Evolutionary conservation across 495 filamentous ascomycete species (phyloP).

Genomic region (Penicillium paxilli): DNA sequence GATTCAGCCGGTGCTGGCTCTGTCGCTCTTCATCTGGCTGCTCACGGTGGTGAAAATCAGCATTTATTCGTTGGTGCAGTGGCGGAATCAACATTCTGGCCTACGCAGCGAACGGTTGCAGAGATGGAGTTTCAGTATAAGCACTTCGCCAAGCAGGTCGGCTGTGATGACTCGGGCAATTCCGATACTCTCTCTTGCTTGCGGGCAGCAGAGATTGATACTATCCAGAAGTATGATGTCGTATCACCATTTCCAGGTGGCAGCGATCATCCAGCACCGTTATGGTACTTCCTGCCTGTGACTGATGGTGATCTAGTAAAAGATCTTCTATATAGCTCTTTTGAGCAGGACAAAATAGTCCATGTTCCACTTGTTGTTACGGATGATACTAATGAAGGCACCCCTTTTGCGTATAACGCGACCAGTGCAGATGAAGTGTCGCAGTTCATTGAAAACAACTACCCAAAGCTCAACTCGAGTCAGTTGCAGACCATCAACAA

Average conservation of each 20-base stretch:
- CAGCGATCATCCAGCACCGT: slow-evolving; percentile 32
- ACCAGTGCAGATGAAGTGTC: slow-evolving; percentile 42
- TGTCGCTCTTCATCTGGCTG: slow-evolving; percentile 63
- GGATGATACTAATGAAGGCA: slow-evolving; percentile 67
- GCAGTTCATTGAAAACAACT: slow-evolving; percentile 61
- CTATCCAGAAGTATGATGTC: slow-evolving; percentile 50
- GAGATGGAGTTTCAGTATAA: slow-evolving; percentile 65
- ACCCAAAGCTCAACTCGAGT: slow-evolving; percentile 49
- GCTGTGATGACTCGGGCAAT: slow-evolving; percentile 39
- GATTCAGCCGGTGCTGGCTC: slow-evolving; percentile 67
- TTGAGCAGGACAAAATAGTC: slow-evolving; percentile 54
- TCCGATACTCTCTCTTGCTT: slow-evolving; percentile 59
- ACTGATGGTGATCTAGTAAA: slow-evolving; percentile 56
- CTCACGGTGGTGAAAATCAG: slow-evolving; percentile 53
- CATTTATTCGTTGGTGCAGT: slow-evolving; percentile 60
- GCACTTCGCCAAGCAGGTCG: slow-evolving; percentile 49
- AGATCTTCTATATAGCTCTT: slow-evolving; percentile 55
- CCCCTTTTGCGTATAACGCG: slow-evolving; percentile 53
- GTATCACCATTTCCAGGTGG: slow-evolving; percentile 52
- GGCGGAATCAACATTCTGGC: slow-evolving; percentile 63
- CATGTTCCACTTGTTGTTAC: slow-evolving; percentile 65
- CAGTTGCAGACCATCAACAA: slow-evolving; percentile 56
- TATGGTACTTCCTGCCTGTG: slow-evolving; percentile 53
- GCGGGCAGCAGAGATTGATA: slow-evolving; percentile 45
- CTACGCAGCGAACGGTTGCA: slow-evolving; percentile 54